Conservation (phyloP, 2,329 filamentous ascomycete species). For the Talaromyces verruculosus region DNA sequence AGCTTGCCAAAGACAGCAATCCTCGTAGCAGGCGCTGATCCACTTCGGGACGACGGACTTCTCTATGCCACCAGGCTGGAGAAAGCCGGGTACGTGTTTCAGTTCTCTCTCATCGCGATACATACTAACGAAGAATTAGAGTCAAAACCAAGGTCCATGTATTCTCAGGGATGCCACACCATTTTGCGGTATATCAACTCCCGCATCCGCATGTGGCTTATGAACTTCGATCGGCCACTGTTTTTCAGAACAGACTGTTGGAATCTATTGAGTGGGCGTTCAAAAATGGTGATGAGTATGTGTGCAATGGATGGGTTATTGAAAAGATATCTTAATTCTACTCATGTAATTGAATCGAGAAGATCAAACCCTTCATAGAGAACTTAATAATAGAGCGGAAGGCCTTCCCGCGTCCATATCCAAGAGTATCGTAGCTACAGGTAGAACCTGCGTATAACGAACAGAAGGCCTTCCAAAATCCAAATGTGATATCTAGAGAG, state of each 20-base stretch:
- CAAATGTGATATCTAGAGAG: too few relatives aligned
- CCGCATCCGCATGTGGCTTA: constrained; percentile 10
- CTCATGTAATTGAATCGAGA: too few relatives aligned
- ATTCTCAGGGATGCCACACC: constrained; percentile 12
- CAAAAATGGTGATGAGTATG: neutral
- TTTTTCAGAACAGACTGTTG: neutral
- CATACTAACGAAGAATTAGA: neutral
- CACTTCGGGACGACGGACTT: constrained; percentile 9
- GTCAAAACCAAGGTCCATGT: constrained; percentile 12
- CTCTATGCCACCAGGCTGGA: constrained; percentile 5
- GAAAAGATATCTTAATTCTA: neutral
- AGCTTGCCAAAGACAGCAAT: neutral
- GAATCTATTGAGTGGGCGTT: constrained; percentile 10
- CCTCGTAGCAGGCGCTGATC: constrained; percentile 5
- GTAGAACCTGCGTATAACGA: too few relatives aligned
- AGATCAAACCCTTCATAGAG: neutral
- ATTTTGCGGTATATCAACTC: constrained; percentile 10
- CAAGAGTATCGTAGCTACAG: too few relatives aligned
- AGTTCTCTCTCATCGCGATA: neutral
- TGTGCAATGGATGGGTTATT: neutral
- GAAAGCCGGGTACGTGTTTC: neutral
- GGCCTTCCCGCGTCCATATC: too few relatives aligned
- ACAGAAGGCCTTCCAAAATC: too few relatives aligned
- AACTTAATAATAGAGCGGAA: neutral
- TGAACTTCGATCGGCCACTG: neutral